Conservation (phyloP, 1,284 basidiomycete species). For the Microbotryum lychnidis-dioicae region DNA sequence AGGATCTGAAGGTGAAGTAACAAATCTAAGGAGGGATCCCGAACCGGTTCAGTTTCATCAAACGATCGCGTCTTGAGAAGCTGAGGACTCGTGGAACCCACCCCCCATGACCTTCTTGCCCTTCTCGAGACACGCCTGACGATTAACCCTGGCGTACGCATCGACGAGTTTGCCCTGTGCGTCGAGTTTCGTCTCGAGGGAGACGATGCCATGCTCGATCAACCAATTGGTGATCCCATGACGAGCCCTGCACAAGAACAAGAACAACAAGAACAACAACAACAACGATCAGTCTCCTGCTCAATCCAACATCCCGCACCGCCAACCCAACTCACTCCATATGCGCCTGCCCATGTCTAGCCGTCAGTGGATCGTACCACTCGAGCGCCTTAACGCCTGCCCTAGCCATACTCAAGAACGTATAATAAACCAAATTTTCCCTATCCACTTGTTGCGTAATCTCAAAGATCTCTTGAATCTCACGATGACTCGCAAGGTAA, state of each 20-base stretch:
- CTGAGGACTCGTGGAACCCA: no score
- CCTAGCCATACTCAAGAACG: constrained; percentile 69
- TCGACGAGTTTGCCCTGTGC: constrained; percentile 55
- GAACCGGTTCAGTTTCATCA: no score
- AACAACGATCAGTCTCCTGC: no score
- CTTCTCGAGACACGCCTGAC: constrained; percentile 54
- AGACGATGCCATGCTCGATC: constrained; percentile 59
- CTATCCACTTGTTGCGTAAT: constrained; percentile 59
- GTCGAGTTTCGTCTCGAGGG: constrained; percentile 50
- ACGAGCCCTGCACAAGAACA: constrained; percentile 40
- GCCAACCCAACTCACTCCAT: constrained; percentile 46
- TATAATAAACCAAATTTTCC: constrained; percentile 68
- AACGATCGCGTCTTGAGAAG: no score
- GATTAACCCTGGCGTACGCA: constrained; percentile 61
- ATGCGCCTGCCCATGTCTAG: constrained; percentile 83
- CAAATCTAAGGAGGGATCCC: constrained; percentile 44
- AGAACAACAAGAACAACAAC: no score
- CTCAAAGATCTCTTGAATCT: constrained; percentile 71
- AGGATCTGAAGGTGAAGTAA: constrained; percentile 68
- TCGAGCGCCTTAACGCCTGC: constrained; percentile 65
- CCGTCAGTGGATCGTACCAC: constrained; percentile 66
- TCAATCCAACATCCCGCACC: background rate
- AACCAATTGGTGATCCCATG: constrained; percentile 71
- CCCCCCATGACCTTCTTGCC: constrained; percentile 57
- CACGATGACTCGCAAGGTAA: constrained; percentile 59